Conservation (phyloP, 2,329 filamentous ascomycete species). For the Malbranchea cinnamomea region DNA sequence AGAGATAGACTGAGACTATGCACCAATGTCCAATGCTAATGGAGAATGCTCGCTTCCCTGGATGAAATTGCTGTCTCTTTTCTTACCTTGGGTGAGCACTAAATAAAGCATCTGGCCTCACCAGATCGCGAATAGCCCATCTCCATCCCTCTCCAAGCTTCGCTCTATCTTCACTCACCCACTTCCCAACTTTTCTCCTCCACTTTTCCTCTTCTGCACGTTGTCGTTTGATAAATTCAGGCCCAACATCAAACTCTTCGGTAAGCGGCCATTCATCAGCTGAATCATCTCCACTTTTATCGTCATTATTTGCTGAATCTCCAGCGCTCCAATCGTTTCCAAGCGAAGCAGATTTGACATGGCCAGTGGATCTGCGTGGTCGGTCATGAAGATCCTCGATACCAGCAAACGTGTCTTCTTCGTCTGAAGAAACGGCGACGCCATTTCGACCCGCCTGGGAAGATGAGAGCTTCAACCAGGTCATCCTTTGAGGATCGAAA, state of each 20-base stretch:
- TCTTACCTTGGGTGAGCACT: too few species aligned
- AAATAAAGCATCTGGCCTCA: slow-evolving; percentile 20
- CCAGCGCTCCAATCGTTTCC: slow-evolving; percentile 14
- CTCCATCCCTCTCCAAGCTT: slow-evolving; percentile 47
- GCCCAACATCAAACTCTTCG: slow-evolving; percentile 95
- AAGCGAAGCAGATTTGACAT: slow-evolving; percentile 4
- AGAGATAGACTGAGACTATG: too few species aligned
- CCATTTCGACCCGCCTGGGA: slow-evolving; percentile 22
- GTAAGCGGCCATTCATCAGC: slow-evolving; percentile 70
- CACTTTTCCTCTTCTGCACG: slow-evolving; percentile 84
- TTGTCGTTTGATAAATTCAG: slow-evolving; percentile 79
- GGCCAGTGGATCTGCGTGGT: slow-evolving; percentile 11
- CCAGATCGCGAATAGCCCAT: slow-evolving; percentile 51
- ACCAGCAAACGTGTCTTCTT: slow-evolving; percentile 87
- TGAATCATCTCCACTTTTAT: slow-evolving; percentile 29
- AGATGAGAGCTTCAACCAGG: slow-evolving; percentile 70
- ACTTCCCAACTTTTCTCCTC: slow-evolving; percentile 74
- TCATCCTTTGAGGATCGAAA: slow-evolving; percentile 94
- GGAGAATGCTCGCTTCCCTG: too few species aligned
- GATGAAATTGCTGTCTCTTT: too few species aligned
- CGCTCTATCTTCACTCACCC: slow-evolving; percentile 49
- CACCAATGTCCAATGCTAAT: too few species aligned
- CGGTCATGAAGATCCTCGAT: slow-evolving; percentile 81
- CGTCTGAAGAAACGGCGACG: slow-evolving; percentile 44
- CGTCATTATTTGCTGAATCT: slow-evolving; percentile 20